A percentile compares a stretch with the other conserved stretches of the same genome.
These are phyloP conservation scores for Neurospora sp. DNA, from an alignment of 495 filamentous ascomycete species.

Conservation along the genomic window DNA sequence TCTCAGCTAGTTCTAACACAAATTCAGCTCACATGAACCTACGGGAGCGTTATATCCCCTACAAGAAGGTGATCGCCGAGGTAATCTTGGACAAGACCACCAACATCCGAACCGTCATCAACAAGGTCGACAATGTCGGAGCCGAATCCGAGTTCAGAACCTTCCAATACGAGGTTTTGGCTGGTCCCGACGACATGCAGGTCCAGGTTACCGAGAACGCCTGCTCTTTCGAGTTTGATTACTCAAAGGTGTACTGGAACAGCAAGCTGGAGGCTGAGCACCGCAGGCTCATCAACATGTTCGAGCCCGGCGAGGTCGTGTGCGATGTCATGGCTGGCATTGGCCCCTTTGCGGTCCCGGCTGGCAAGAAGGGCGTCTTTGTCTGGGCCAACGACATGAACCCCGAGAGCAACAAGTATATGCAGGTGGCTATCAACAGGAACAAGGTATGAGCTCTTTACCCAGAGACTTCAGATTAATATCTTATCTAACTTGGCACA, in stretches of 20 bases:
- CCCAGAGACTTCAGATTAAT: too few species aligned
- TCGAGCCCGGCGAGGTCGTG: constrained; percentile 75
- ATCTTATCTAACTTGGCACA: neutral
- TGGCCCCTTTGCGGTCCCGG: constrained; percentile 88
- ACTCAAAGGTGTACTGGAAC: constrained; percentile 96
- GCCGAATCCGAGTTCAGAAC: constrained; percentile 78
- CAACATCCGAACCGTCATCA: constrained; percentile 75
- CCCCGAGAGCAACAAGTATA: constrained; percentile 66
- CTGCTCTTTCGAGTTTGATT: constrained; percentile 61
- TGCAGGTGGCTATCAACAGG: constrained; percentile 54
- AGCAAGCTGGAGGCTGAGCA: constrained; percentile 82
- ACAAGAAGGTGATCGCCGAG: constrained; percentile 72
- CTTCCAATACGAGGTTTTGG: constrained; percentile 86
- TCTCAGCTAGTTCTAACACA: neutral
- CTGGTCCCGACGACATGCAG: constrained; percentile 65
- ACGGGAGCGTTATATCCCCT: constrained; percentile 63
- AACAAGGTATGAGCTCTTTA: constrained; percentile 54
- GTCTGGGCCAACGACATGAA: constrained; percentile 98
- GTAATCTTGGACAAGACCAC: constrained; percentile 82
- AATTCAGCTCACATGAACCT: constrained; percentile 75
- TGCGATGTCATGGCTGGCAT: constrained; percentile 98
- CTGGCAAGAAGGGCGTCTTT: constrained; percentile 80
- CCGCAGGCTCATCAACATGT: constrained; percentile 63
- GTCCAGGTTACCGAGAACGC: constrained; percentile 59
- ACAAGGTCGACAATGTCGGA: constrained; percentile 86